A percentile compares a stretch with the other conserved stretches of the same genome.
Evolutionary conservation across 2,329 filamentous ascomycete species (phyloP).

Genomic region (Fusarium bactridioides): DNA sequence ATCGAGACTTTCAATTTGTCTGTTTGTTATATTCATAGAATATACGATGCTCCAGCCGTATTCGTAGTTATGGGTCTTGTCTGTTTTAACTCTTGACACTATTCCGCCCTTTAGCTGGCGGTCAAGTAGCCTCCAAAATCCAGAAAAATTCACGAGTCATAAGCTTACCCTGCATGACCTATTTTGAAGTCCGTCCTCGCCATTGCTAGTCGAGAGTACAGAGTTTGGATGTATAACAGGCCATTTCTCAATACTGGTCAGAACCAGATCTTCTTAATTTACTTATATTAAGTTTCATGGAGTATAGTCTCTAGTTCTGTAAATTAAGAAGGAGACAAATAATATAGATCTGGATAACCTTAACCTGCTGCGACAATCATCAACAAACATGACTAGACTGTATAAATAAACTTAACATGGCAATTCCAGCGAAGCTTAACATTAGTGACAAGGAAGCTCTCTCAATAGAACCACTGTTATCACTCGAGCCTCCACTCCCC

Average conservation of each 20-base stretch:
- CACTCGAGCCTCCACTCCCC: fast-evolving
- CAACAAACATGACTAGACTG: no score
- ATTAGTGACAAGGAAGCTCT: not conserved
- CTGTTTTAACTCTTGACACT: fast-evolving
- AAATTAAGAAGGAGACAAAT: no score
- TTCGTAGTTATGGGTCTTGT: fast-evolving
- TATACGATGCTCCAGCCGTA: fast-evolving
- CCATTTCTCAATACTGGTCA: no score
- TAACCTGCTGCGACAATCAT: no score
- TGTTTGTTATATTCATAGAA: not conserved
- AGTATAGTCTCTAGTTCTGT: no score
- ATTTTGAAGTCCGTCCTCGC: fast-evolving
- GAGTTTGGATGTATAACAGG: no score
- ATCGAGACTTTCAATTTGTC: fast-evolving
- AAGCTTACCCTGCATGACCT: not conserved
- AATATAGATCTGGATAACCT: no score
- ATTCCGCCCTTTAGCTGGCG: not conserved
- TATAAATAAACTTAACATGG: fast-evolving
- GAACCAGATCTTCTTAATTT: no score
- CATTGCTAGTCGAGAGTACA: not conserved
- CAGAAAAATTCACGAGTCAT: no score
- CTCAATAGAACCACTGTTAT: not conserved
- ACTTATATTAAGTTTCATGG: no score
- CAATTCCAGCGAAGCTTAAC: not conserved
- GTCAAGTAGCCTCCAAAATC: fast-evolving